Conservation (phyloP, 2,329 filamentous ascomycete species). For the Fusarium kyushuense region DNA sequence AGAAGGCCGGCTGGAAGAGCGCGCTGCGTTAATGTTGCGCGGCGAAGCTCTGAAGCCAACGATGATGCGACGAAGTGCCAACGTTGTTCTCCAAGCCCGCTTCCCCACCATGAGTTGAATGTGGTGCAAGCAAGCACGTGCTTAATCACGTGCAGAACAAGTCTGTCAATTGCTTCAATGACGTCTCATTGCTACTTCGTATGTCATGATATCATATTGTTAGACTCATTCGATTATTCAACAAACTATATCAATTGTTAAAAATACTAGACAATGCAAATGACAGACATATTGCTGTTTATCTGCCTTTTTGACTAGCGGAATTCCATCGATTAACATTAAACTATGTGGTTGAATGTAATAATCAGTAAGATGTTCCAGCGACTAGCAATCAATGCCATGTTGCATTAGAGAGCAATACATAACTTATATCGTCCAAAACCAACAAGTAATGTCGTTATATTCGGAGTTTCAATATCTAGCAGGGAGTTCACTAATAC, state of each 20-base stretch:
- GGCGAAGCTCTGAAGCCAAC: conserved; percentile 45
- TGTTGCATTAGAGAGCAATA: not conserved
- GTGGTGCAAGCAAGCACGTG: conserved; percentile 33
- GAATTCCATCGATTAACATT: too few species aligned
- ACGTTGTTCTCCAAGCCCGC: conserved; percentile 43
- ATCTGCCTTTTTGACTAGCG: not conserved
- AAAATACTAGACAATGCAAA: not conserved
- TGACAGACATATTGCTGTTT: not conserved
- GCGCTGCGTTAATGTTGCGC: conserved; percentile 40
- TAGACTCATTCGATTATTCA: not conserved
- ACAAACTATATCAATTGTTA: not conserved
- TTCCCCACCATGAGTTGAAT: conserved; percentile 43
- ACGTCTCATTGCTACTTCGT: not conserved
- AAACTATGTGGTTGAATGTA: too few species aligned
- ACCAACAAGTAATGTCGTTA: not conserved
- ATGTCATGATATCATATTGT: not conserved
- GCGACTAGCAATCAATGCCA: not conserved
- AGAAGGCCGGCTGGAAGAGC: conserved; percentile 30
- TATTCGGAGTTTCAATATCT: too few species aligned
- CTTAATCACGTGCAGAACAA: not conserved
- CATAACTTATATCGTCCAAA: not conserved
- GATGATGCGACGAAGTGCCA: conserved; percentile 49
- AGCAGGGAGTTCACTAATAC: not conserved
- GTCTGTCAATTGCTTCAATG: conserved; percentile 3
- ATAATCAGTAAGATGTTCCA: not conserved